Evolutionary conservation across 73 alveolate genomes (phyloP), one percentile per base, ranked within the genome.

Genomic region (Stentor roeselii): DNA sequence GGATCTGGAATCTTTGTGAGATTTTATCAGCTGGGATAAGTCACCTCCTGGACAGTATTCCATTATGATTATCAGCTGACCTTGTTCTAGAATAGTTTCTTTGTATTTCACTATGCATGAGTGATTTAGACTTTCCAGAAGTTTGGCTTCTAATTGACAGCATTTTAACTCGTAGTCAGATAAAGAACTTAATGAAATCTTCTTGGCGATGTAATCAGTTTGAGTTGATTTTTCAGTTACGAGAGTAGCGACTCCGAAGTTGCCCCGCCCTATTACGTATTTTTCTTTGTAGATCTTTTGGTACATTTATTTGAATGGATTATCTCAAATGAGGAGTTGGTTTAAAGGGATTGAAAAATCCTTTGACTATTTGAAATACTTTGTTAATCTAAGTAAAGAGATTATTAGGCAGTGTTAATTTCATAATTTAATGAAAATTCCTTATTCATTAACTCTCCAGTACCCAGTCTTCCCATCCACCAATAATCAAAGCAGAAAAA

Each of bases 91-190:
- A 89, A 95, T 95, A 59, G 97, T 84, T 30, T 91, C 97, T 82
- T 88, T 96, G 78, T 97, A 97, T 41, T 91, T 92, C 3, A 97
- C 99, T 38, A 97, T 93, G 83, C 96, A 93, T 36, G 98, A 98
- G 87, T 97, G 99, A 34, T 88, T 76, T 30, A 95, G 88, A 58
- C 86, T 75, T 76, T 91, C 78, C 59, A 95, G 84, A 37, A 95
- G 76, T 80, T 91, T 90, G 35, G 90, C 97, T 83, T 94, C 99
- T 38, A 86, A 76, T 59, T 88, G 59, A 0, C 97, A 95, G 32
- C 89, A 75, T 58, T 92, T 91, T 60, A 87, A 42, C 78, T 95
- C 97, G 39, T 82, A 92, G 36, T 91, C 92, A 3, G 75, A 35
- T 2, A 95, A 84, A 37, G 89, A 76, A 21, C 93, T 95, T 3